These are phyloP conservation scores for Fimicolochytrium jonesii DNA, from an alignment of 192 early-diverging fungal genomes.

Conservation along the genomic window DNA sequence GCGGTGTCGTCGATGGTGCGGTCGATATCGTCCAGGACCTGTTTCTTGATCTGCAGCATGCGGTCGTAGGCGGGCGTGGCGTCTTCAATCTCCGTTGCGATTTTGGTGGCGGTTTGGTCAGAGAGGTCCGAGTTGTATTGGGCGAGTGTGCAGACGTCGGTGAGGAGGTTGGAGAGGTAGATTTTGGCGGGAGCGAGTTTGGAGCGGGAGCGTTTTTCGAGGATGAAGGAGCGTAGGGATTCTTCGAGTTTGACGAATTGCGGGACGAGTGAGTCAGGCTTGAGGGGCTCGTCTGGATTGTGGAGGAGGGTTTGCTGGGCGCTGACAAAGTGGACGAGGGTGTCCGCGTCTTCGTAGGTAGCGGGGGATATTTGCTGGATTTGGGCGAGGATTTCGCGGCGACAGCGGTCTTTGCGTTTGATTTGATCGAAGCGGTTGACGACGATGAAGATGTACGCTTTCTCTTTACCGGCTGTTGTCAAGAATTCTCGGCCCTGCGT, in stretches of 20 bases:
- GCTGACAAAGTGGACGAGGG: constrained; percentile 96
- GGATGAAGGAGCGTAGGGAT: constrained; percentile 81
- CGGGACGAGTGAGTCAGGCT: constrained; percentile 24
- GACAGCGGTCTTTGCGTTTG: constrained; percentile 89
- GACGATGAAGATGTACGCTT: constrained; percentile 97
- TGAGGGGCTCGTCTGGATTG: constrained; percentile 6
- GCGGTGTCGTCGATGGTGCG: constrained; percentile 40
- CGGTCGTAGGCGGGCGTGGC: constrained; percentile 66
- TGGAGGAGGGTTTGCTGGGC: constrained; percentile 46
- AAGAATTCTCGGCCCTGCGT: constrained; percentile 95
- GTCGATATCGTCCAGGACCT: constrained; percentile 57
- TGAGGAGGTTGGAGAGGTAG: constrained; percentile 81
- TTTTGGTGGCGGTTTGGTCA: constrained; percentile 54
- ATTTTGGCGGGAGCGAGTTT: constrained; percentile 93
- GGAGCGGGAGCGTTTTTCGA: constrained; percentile 90
- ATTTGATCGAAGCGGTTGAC: constrained; percentile 97
- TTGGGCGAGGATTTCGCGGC: constrained; percentile 91
- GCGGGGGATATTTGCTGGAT: constrained; percentile 90
- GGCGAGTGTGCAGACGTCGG: constrained; percentile 71
- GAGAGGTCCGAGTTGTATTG: constrained; percentile 66
- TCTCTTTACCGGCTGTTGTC: constrained; percentile 95
- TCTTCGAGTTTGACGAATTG: constrained; percentile 83
- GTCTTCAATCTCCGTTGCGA: constrained; percentile 39
- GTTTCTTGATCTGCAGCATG: constrained; percentile 68
- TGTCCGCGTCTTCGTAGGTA: constrained; percentile 83